Percentiles rank a stretch among this genome's conserved stretches.
These are phyloP conservation scores for Penicillium olsonii DNA, from an alignment of 2,329 filamentous ascomycete species.

Conservation along the genomic window DNA sequence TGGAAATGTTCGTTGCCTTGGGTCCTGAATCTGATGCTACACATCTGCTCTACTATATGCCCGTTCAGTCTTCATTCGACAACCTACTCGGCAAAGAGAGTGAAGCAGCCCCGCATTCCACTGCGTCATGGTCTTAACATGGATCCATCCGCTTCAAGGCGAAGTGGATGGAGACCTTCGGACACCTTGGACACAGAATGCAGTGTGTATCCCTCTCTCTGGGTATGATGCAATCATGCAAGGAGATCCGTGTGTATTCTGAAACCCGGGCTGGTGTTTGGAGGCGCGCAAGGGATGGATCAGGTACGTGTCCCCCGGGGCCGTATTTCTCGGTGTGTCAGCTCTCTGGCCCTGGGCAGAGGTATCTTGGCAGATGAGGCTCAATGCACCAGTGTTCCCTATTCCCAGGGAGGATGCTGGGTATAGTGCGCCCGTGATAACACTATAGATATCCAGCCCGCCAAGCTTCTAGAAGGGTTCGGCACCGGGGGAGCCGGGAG, in stretches of 20 bases:
- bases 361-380: no score
- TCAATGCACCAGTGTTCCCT: no score
- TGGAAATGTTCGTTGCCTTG: not conserved
- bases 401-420: no score
- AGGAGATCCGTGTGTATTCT: constrained; percentile 13
- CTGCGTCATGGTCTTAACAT: constrained; percentile 17
- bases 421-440: no score
- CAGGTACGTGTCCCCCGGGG: constrained; percentile 22
- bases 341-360: not conserved
- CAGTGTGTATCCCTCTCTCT: not conserved
- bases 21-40: not conserved
- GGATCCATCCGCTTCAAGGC: not conserved
- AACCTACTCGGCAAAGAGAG: constrained; percentile 14
- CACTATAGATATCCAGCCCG: not conserved
- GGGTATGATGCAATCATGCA: constrained; percentile 20
- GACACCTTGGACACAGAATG: not conserved
- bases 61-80: not conserved
- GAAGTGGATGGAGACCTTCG: not conserved
- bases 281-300: constrained; percentile 25
- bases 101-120: constrained; percentile 21
- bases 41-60: not conserved
- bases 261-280: constrained; percentile 14
- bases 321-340: not conserved
- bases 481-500: constrained; percentile 7
- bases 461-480: constrained; percentile 4